Evolutionary conservation across 768 basidiomycete genomes (phyloP), one percentile per base, ranked within the genome.

Genomic region (Wakefieldia striispora): DNA sequence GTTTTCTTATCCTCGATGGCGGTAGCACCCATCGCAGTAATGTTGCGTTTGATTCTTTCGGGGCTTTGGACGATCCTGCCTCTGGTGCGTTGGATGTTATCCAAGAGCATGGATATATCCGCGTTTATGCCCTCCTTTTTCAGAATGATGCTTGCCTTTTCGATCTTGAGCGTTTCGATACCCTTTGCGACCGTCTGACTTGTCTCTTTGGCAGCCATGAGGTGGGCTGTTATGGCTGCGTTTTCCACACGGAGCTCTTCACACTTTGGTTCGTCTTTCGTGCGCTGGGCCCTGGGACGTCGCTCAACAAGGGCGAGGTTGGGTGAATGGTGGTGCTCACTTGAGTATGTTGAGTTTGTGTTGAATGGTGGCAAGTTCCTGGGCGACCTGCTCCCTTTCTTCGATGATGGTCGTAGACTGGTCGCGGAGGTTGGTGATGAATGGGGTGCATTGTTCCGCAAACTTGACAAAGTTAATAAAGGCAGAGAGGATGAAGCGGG

Each of bases 391-490:
- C 38, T 83, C 81, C n/a, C 88, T 75, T 57, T 91, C 83, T 27
- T 80, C 68, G 42, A 81, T 71, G 23, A 87, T 60, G 12, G 74
- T 66, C 16, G 81, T 68, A 11, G 83, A 84, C 50, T 77, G 73
- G 12, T 83, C 79, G 37, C 82, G 78, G 21, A 93, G 69, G n/a
- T 77, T 75, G 47, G 73, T 73, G 16, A 87, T 73, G 51, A 87
- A 83, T 3, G 75, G 67, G 35, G 79, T 75, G 57, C 82, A 84
- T 56, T 91, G 87, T 57, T 85, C 88, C 13, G 83, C 84, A 66
- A 94, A 95, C 68, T 91, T 91, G 68, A 92, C 81, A 65, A 95
- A 91, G 70, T 97, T 97, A 74, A 95, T 90, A 57, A 95, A 88
- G 3, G 88, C 91, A 31, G 90, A 91, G 54, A 97, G 79, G 35